These are phyloP conservation scores for Solanum piurae DNA, from an alignment of 257 asterid genomes.

Conservation along the genomic window DNA sequence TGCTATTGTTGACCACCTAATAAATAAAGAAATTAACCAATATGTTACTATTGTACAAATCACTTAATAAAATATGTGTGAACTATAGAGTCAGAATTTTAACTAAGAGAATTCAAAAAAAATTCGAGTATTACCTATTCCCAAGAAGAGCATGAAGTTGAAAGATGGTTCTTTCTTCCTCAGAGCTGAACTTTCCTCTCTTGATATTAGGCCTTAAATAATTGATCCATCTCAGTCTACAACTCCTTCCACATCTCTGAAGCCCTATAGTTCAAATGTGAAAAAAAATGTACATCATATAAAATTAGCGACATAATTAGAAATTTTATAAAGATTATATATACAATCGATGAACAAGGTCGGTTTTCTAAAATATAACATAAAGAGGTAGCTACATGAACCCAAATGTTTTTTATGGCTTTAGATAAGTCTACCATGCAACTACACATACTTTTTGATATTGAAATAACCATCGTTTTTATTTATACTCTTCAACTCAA, in stretches of 20 bases:
- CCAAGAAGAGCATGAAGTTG: neutral
- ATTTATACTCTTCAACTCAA: no score
- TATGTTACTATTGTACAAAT: neutral
- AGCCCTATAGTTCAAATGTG: conserved; percentile 2
- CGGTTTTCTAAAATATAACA: no score
- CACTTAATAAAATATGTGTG: neutral
- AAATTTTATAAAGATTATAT: neutral
- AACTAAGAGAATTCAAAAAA: fast-evolving
- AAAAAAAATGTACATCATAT: neutral
- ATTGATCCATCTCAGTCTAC: neutral
- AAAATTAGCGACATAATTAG: neutral
- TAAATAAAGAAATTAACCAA: neutral
- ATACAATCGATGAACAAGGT: neutral
- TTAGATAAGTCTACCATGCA: no score
- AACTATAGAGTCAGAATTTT: neutral
- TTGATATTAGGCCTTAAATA: conserved; percentile 16
- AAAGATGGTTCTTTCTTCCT: conserved; percentile 19
- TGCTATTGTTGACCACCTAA: conserved; percentile 21
- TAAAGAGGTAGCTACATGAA: no score
- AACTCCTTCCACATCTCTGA: conserved; percentile 17
- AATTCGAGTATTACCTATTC: neutral
- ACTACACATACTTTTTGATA: no score
- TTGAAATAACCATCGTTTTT: no score
- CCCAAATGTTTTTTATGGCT: no score
- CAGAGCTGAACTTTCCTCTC: conserved; percentile 15